Evolutionary conservation across 1,139 yeast genomes (phyloP).

Genomic region (Kluyveromyces sp.): DNA sequence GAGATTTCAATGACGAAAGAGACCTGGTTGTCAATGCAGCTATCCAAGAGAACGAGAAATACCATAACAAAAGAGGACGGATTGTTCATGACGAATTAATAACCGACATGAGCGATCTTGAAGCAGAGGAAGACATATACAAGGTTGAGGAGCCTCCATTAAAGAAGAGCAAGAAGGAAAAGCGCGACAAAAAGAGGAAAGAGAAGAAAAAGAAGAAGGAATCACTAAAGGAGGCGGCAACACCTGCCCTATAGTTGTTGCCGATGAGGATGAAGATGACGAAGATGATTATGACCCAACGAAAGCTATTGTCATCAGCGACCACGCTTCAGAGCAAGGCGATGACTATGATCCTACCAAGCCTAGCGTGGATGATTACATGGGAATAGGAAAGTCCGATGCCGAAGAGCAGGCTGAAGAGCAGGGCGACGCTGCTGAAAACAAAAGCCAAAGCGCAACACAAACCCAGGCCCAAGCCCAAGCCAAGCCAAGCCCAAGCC

Average conservation of each 20-base stretch:
- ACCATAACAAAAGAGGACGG: conserved; percentile 24
- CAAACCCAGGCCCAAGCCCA: too few species aligned
- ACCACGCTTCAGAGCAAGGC: conserved; percentile 1
- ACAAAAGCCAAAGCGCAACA: too few species aligned
- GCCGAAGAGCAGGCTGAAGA: conserved; percentile 2
- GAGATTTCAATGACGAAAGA: conserved; percentile 79
- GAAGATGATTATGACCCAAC: conserved; percentile 17
- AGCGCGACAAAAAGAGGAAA: conserved; percentile 5
- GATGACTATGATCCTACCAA: conserved; percentile 7
- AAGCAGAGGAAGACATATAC: conserved; percentile 20
- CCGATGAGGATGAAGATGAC: conserved; percentile 14
- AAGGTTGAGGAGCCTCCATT: conserved; percentile 17
- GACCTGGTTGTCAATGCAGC: conserved; percentile 57
- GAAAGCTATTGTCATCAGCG: conserved; percentile 9
- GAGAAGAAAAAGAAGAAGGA: conserved; percentile 6
- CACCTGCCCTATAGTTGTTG: conserved; percentile 13
- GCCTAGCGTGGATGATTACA: conserved; percentile 25
- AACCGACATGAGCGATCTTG: conserved; percentile 19
- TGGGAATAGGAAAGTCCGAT: conserved; percentile 26
- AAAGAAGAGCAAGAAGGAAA: conserved; percentile 15
- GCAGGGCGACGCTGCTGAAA: not conserved
- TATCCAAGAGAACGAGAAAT: conserved; percentile 29
- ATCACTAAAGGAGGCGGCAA: conserved; percentile 9
- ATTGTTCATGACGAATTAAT: conserved; percentile 20
- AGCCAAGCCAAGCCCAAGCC: not conserved